A percentile compares a stretch with the other conserved stretches of the same genome.
phyloP scores from a whole-genome alignment of 768 basidiomycete species.

The Clavulina sp. region DNA sequence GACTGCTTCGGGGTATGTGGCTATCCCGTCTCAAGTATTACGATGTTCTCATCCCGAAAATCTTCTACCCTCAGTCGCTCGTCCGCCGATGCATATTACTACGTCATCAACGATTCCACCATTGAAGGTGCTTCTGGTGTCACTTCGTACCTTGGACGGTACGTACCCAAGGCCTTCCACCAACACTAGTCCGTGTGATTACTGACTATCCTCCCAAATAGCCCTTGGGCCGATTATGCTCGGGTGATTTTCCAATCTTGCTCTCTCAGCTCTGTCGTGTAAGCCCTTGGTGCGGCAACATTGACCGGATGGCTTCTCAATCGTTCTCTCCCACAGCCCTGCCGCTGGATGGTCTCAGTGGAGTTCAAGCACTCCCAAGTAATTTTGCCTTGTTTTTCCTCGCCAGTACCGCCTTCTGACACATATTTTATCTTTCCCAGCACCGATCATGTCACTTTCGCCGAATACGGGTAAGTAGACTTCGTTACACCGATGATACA shows the following conservation, averaged over 20 bases:
- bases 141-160: background rate
- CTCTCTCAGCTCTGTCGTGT: background rate
- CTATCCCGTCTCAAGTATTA: background rate
- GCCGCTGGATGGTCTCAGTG: background rate
- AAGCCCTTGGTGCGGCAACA: background rate
- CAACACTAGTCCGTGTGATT: too few relatives aligned
- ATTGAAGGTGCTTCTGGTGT: background rate
- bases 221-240: constrained; percentile 4
- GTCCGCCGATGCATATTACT: background rate
- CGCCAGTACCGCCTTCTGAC: background rate
- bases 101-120: background rate
- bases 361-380: background rate
- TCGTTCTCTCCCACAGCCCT: background rate
- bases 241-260: constrained; percentile 19
- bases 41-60: background rate
- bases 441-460: background rate
- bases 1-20: background rate
- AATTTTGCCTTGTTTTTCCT: background rate
- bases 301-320: background rate
- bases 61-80: background rate
- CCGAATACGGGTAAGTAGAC: background rate
- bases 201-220: background rate
- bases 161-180: background rate
- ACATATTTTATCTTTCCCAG: background rate
- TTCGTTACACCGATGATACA: too few relatives aligned